Conservation (phyloP, 768 basidiomycete genomes). For the Boletus rubescentipes region DNA sequence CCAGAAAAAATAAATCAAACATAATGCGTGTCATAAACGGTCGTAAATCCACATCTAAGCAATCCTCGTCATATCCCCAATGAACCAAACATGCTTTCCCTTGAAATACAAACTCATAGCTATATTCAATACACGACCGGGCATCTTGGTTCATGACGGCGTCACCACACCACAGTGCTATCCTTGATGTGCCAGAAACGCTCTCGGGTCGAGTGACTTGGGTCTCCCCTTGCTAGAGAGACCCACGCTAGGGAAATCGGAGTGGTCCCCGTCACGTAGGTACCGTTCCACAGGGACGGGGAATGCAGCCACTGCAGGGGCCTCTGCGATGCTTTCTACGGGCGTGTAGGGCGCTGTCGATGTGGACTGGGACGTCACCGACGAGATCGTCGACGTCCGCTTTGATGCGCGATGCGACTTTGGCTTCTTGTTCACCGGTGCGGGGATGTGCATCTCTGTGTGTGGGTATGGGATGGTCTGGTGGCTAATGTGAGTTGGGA, state of each 20-base stretch:
- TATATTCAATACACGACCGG: neutral
- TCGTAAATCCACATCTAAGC: neutral
- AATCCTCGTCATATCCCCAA: neutral
- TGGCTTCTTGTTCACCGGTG: slow-evolving; percentile 18
- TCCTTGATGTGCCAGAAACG: slow-evolving; percentile 36
- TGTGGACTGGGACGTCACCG: slow-evolving; percentile 46
- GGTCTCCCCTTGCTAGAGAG: slow-evolving; percentile 32
- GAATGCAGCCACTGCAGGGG: slow-evolving; percentile 20
- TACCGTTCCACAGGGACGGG: slow-evolving; percentile 32
- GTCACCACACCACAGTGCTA: neutral
- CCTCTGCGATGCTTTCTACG: slow-evolving; percentile 34
- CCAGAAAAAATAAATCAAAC: neutral
- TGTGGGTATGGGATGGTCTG: slow-evolving; percentile 28
- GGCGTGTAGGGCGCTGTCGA: slow-evolving; percentile 42
- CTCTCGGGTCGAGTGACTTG: slow-evolving; percentile 39
- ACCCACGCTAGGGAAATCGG: slow-evolving; percentile 40
- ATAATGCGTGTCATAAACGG: neutral
- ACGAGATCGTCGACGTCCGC: slow-evolving; percentile 37
- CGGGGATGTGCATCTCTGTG: slow-evolving; percentile 28
- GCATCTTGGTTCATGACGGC: neutral
- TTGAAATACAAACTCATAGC: neutral
- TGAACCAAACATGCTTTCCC: neutral
- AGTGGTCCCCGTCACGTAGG: slow-evolving; percentile 25
- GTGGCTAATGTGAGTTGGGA: slow-evolving; percentile 24
- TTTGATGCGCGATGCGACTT: slow-evolving; percentile 26